phyloP scores from a whole-genome alignment of 129 eudicot species.

The Arctium minus region DNA sequence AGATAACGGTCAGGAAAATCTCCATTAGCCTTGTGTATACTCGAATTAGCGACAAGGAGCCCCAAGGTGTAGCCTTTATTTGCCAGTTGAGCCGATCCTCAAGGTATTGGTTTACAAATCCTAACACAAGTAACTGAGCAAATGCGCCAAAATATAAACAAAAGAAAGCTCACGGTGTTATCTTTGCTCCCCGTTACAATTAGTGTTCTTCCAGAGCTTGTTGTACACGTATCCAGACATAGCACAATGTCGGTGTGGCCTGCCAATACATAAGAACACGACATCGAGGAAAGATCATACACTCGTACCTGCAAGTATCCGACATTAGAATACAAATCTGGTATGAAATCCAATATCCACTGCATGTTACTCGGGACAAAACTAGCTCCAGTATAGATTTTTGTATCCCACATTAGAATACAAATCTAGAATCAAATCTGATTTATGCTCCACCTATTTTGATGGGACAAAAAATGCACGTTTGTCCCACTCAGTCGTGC shows the following conservation, averaged over 20 bases:
- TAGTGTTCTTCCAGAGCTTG: constrained; percentile 72
- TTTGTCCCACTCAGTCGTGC: too few species aligned
- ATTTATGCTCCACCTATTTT: too few species aligned
- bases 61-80: too few species aligned
- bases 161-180: constrained; percentile 48
- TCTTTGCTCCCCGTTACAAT: constrained; percentile 99
- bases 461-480: not conserved
- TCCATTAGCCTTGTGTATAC: too few species aligned
- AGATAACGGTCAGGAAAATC: too few species aligned
- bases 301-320: constrained; percentile 63
- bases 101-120: not conserved
- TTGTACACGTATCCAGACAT: constrained; percentile 77
- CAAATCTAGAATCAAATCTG: not conserved
- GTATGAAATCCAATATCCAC: not conserved
- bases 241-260: constrained; percentile 84
- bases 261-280: constrained; percentile 83
- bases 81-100: not conserved
- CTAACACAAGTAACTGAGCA: not conserved
- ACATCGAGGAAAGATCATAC: constrained; percentile 88
- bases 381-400: not conserved
- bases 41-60: too few species aligned
- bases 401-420: not conserved
- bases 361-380: not conserved
- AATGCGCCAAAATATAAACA: constrained; percentile 9
- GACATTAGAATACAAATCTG: not conserved